These are phyloP conservation scores for Vinca minor DNA, from an alignment of 257 asterid genomes.

Conservation along the genomic window DNA sequence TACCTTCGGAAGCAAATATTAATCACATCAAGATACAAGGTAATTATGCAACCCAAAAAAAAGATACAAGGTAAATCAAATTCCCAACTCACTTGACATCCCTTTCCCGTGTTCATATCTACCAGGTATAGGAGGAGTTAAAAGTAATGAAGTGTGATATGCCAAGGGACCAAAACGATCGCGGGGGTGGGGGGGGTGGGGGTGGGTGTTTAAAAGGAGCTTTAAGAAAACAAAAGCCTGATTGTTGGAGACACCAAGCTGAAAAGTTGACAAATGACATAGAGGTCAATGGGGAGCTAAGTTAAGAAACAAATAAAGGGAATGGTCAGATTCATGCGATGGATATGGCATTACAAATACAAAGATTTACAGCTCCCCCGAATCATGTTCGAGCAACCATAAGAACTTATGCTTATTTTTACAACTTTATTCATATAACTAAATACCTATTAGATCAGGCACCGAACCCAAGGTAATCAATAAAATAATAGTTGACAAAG, in stretches of 20 bases:
- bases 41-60: no score
- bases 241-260: background rate
- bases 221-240: background rate
- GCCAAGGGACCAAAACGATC: background rate
- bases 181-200: background rate
- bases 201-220: no score
- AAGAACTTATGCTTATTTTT: no score
- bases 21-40: background rate
- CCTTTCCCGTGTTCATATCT: background rate
- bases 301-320: background rate
- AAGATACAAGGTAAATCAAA: background rate
- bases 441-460: background rate
- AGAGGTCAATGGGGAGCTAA: background rate
- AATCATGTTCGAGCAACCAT: background rate
- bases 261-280: background rate
- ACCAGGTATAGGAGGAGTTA: background rate
- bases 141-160: background rate
- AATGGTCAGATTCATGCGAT: background rate
- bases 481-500: background rate
- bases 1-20: background rate
- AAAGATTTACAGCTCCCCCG: background rate
- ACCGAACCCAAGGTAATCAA: background rate
- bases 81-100: background rate
- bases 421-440: background rate
- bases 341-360: background rate